phyloP scores from a whole-genome alignment of 495 filamentous ascomycete genomes.

The Neohortaea acidophila region DNA sequence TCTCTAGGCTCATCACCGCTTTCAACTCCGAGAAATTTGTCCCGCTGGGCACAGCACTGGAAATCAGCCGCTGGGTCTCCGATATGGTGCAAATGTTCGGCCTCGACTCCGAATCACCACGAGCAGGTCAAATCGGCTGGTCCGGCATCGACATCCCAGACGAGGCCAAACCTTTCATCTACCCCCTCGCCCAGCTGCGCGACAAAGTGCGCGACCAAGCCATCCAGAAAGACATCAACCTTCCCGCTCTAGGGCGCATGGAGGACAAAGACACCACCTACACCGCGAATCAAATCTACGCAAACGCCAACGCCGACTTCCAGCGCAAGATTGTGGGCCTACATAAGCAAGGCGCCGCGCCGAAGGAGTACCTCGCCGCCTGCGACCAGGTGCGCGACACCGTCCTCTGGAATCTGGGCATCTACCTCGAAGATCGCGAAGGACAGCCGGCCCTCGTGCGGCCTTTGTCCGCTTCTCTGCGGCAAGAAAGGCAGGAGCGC shows the following conservation, averaged over 20 bases:
- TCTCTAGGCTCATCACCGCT: slow-evolving; percentile 59
- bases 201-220: slow-evolving; percentile 25
- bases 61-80: slow-evolving; percentile 65
- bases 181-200: slow-evolving; percentile 21
- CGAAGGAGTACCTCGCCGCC: slow-evolving; percentile 33
- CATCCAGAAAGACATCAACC: slow-evolving; percentile 16
- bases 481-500: slow-evolving; percentile 59
- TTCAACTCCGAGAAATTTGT: slow-evolving; percentile 43
- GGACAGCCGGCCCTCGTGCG: slow-evolving; percentile 62
- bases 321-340: slow-evolving; percentile 20
- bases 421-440: slow-evolving; percentile 79
- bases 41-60: slow-evolving; percentile 16
- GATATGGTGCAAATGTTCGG: slow-evolving; percentile 72
- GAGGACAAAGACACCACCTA: slow-evolving; percentile 14
- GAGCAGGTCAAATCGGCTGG: slow-evolving; percentile 75
- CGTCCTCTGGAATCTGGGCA: slow-evolving; percentile 60
- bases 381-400: slow-evolving; percentile 69
- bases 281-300: slow-evolving; percentile 20
- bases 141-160: slow-evolving; percentile 50
- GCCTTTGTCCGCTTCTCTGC: slow-evolving; percentile 57
- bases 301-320: slow-evolving; percentile 23
- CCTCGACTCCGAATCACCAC: slow-evolving; percentile 54
- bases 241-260: slow-evolving; percentile 7
- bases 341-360: slow-evolving; percentile 17
- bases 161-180: slow-evolving; percentile 26